Conservation (phyloP, 371 early-diverging fungal species). For the Syncephalastrum contaminatum region DNA sequence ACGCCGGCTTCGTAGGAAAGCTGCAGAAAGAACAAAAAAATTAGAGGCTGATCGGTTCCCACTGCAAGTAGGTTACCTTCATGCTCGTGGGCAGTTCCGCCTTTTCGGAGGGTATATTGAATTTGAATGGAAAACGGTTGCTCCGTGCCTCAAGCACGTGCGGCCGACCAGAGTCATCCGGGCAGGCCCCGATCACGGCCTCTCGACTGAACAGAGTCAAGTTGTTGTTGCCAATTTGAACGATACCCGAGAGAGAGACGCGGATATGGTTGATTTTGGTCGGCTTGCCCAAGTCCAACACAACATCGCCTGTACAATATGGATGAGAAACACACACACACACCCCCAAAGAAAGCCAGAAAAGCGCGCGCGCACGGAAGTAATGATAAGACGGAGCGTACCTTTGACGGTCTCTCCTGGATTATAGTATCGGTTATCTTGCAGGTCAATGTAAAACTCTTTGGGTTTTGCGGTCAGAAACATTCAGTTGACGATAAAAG, state of each 20-base stretch:
- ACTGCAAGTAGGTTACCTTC: slow-evolving; percentile 18
- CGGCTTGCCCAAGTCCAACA: slow-evolving; percentile 35
- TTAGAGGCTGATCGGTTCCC: slow-evolving; percentile 1
- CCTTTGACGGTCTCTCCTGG: slow-evolving; percentile 47
- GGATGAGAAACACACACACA: neutral
- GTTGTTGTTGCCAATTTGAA: slow-evolving; percentile 24
- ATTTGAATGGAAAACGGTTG: slow-evolving; percentile 43
- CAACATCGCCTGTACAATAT: slow-evolving; percentile 31
- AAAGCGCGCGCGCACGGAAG: neutral
- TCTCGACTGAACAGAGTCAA: slow-evolving; percentile 23
- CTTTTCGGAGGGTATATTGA: slow-evolving; percentile 29
- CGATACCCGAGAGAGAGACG: slow-evolving; percentile 31
- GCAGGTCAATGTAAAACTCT: slow-evolving; percentile 45
- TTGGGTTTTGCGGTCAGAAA: slow-evolving; percentile 20
- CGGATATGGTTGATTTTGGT: slow-evolving; percentile 37
- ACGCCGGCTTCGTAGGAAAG: slow-evolving; percentile 27
- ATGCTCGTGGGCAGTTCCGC: slow-evolving; percentile 38
- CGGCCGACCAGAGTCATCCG: slow-evolving; percentile 26
- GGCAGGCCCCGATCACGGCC: slow-evolving; percentile 23
- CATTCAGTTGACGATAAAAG: slow-evolving; percentile 5
- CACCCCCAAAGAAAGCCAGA: neutral
- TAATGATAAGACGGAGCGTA: slow-evolving; percentile 8
- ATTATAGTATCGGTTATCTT: slow-evolving; percentile 34
- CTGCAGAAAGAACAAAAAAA: slow-evolving; percentile 11
- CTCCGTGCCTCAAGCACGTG: slow-evolving; percentile 36